These are phyloP conservation scores for Salix purpurea DNA, from an alignment of 345 rosid genomes.

Conservation along the genomic window DNA sequence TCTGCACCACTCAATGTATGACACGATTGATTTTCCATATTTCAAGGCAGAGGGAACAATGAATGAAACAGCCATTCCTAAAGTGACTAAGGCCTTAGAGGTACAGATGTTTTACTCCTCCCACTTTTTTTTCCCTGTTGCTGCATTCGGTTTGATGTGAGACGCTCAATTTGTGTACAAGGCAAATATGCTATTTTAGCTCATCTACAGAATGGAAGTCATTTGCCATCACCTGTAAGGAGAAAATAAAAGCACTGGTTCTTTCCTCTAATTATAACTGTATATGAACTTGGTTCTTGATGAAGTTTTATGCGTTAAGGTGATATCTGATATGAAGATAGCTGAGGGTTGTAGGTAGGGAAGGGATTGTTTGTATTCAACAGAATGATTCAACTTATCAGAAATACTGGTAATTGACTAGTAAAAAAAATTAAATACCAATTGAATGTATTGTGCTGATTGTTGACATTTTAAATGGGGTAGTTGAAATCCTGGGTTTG, in stretches of 20 bases:
- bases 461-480: neutral
- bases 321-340: neutral
- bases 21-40: slow-evolving; percentile 6
- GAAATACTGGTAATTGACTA: too few species aligned
- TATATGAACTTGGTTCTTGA: neutral
- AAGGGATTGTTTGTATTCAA: neutral
- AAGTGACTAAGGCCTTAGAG: slow-evolving; percentile 59
- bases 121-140: neutral
- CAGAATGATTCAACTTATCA: neutral
- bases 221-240: neutral
- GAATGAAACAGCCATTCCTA: slow-evolving; percentile 59
- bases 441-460: neutral
- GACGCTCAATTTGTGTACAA: neutral
- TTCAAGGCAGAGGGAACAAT: slow-evolving; percentile 72
- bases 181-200: neutral
- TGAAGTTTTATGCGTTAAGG: neutral
- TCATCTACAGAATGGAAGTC: neutral
- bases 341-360: neutral
- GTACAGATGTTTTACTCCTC: slow-evolving; percentile 18
- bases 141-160: neutral
- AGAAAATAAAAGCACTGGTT: neutral
- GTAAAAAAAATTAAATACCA: neutral
- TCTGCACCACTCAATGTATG: neutral
- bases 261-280: neutral
- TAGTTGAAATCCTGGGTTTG: neutral